Percentiles rank a stretch among this genome's conserved stretches.
These are phyloP conservation scores for Aspergillus asperescens DNA, from an alignment of 495 filamentous ascomycete genomes.

Conservation along the genomic window DNA sequence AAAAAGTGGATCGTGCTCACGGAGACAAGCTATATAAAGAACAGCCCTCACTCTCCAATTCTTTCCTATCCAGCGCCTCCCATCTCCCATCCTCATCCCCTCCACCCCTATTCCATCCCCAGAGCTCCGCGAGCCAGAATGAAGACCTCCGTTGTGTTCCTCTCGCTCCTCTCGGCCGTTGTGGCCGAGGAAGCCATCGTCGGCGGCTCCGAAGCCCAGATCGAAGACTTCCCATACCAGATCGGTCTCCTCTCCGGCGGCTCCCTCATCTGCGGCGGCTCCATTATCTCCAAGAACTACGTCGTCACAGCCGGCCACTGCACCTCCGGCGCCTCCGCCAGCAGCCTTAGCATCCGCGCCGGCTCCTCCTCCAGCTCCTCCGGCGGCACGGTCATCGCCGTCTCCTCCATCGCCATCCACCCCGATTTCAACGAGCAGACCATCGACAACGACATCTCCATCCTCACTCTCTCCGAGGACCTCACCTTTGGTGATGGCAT, in stretches of 20 bases:
- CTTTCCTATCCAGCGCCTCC: too few relatives aligned
- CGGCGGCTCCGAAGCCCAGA: slow-evolving; percentile 7
- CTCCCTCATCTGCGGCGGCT: slow-evolving; percentile 7
- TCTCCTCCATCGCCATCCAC: neutral
- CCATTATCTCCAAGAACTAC: slow-evolving; percentile 4
- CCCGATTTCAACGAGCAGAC: slow-evolving; percentile 1
- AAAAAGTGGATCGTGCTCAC: too few relatives aligned
- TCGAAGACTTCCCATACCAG: slow-evolving; percentile 9
- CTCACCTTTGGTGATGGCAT: neutral
- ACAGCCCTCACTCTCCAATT: too few relatives aligned
- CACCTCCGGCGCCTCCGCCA: neutral
- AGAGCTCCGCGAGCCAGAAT: neutral
- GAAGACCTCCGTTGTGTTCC: neutral
- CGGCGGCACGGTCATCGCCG: slow-evolving; percentile 2
- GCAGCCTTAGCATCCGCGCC: slow-evolving; percentile 1
- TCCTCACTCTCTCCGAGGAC: neutral
- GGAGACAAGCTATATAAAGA: too few relatives aligned
- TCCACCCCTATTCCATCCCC: neutral
- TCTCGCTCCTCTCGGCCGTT: neutral
- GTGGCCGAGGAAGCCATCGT: slow-evolving; percentile 5
- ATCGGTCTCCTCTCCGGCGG: slow-evolving; percentile 1
- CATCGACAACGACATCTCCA: slow-evolving; percentile 8
- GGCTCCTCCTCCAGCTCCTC: neutral
- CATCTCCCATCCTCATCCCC: too few relatives aligned
- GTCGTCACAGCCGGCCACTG: slow-evolving; percentile 14